Base-by-base conservation (phyloP, 495 filamentous ascomycete species). In the Haplographium delicatum region DNA sequence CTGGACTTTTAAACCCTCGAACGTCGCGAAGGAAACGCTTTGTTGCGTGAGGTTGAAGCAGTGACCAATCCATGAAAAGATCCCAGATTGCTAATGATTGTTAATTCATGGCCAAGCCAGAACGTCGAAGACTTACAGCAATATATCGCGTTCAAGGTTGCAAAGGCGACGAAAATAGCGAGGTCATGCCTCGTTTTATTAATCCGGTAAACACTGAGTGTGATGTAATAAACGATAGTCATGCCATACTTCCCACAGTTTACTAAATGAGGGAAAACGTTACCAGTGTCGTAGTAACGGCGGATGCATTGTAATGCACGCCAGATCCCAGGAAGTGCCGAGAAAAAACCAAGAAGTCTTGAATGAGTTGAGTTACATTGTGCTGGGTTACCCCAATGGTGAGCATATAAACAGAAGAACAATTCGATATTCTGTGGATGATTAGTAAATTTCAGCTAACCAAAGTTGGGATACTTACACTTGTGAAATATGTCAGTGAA, bases 201-300 rank as follows among this genome's bases (percentile, higher is more conserved):
- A 37, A 96, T 86, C 26, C 93, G 88, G 63, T 88, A 96, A 47
- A 94, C 63, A 57, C 84, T 89, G 51, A 96, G 64, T 4, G 74
- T 82, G 34, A 84, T 72, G 49, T 91, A 88, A 51, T 84, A 83
- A 7, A 91, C 60, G 34, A 97, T 89, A 1, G 88, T 89, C 63
- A 83, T 90, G 34, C 74, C 72, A 63, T 98, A 98, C 72, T 98
- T 98, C 2, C 82, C 89, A 59, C 86, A 85, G 63, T 98, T 98
- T 56, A 85, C 83, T 3, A 97, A 73, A 68, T 98, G 93, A 20
- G 93, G 93, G 67, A 96, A 98, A 25, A 82, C 75, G 54, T 94
- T 89, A 37, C 75, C 71, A 7, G 93, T 95, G 65, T 96, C 91
- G 44, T 76, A 68, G 62, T 94, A 97, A 72, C 93, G 91, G 25